Conservation (phyloP, 331 rosid species). For the Acacia pycnantha region DNA sequence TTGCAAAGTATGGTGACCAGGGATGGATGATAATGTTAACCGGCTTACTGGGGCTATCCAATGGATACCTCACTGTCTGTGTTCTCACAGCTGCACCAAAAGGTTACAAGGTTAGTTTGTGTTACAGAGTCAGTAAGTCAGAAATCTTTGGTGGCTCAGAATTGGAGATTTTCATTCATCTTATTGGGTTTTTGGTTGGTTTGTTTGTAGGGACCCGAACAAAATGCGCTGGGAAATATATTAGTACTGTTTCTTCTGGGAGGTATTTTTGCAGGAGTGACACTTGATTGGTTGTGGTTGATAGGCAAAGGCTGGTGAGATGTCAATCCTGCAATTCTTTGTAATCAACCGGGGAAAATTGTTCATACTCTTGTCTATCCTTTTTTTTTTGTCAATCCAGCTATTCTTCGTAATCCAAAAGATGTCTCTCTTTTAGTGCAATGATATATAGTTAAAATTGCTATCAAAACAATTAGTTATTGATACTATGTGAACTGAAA, state of each 20-base stretch:
- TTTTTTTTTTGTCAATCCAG: too few species aligned
- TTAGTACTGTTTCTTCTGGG: slow-evolving; percentile 73
- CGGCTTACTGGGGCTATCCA: slow-evolving; percentile 76
- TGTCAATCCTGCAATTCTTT: neutral
- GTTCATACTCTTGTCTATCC: neutral
- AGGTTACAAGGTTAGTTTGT: slow-evolving; percentile 77
- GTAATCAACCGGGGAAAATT: neutral
- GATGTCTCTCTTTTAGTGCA: neutral
- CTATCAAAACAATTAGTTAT: too few species aligned
- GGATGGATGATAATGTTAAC: slow-evolving; percentile 95
- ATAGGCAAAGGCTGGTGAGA: slow-evolving; percentile 86
- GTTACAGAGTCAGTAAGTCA: neutral
- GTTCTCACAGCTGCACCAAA: slow-evolving; percentile 87
- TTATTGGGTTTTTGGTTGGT: neutral
- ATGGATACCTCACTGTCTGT: slow-evolving; percentile 90
- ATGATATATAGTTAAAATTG: neutral
- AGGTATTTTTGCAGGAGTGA: slow-evolving; percentile 88
- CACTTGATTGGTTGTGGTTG: slow-evolving; percentile 92
- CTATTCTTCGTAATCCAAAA: neutral
- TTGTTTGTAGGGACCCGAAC: slow-evolving; percentile 78
- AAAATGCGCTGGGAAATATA: slow-evolving; percentile 88
- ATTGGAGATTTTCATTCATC: neutral
- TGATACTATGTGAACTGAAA: too few species aligned
- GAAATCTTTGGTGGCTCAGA: neutral
- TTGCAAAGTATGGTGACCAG: slow-evolving; percentile 79